Evolutionary conservation across 1,284 basidiomycete species (phyloP).

Genomic region (Cronartium quercuum): DNA sequence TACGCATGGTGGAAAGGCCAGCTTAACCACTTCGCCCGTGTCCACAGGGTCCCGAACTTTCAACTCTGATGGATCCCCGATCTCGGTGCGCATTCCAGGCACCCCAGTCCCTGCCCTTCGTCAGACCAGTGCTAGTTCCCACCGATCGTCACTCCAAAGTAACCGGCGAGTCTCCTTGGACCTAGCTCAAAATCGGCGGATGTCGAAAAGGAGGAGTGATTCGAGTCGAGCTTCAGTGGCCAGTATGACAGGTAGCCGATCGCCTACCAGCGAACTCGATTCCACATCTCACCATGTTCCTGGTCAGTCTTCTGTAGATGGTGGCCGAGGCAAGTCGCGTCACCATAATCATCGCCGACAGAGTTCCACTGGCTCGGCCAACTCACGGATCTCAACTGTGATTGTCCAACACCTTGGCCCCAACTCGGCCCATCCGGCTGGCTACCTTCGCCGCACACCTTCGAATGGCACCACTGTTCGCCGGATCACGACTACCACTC

Average conservation of each 20-base stretch:
- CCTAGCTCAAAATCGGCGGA: not conserved
- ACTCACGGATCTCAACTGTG: conserved; percentile 12
- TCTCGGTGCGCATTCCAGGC: conserved; percentile 12
- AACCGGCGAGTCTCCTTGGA: conserved; percentile 25
- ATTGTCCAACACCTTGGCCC: conserved; percentile 19
- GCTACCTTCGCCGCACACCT: conserved; percentile 19
- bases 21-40: conserved; percentile 72
- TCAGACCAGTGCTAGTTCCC: conserved; percentile 23
- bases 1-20: conserved; percentile 47
- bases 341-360: conserved; percentile 19
- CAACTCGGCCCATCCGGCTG: not conserved
- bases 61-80: conserved; percentile 48
- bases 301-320: not conserved
- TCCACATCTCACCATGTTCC: conserved; percentile 4
- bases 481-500: conserved; percentile 6
- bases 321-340: not conserved
- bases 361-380: conserved; percentile 21
- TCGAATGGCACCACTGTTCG: conserved; percentile 27
- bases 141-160: conserved; percentile 17
- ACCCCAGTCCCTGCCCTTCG: conserved; percentile 10
- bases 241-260: conserved; percentile 10
- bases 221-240: conserved; percentile 34
- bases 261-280: conserved; percentile 17
- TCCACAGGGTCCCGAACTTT: conserved; percentile 56
- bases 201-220: conserved; percentile 15